phyloP scores from a whole-genome alignment of 2,329 filamentous ascomycete species.

The Emericellopsis atlantica region DNA sequence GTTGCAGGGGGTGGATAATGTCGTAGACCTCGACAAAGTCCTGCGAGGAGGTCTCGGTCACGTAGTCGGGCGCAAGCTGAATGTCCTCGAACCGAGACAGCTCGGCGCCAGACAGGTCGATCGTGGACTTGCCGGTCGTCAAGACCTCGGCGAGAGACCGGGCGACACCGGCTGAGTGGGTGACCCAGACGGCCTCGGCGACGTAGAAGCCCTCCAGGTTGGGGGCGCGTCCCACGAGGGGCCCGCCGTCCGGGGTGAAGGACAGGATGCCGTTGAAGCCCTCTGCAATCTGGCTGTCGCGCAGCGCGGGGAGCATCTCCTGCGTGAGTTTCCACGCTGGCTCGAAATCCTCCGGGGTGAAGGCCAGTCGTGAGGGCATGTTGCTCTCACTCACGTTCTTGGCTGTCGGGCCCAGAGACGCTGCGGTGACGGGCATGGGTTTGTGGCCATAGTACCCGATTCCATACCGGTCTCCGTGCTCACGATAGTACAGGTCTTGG shows the following conservation, averaged over 20 bases:
- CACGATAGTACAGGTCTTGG: constrained; percentile 50
- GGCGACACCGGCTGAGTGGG: constrained; percentile 51
- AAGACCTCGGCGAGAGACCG: constrained; percentile 46
- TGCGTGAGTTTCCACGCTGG: constrained; percentile 46
- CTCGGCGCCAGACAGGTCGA: constrained; percentile 47
- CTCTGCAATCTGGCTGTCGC: constrained; percentile 36
- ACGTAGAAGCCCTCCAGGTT: constrained; percentile 49
- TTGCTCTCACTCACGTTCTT: constrained; percentile 41
- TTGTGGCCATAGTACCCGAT: constrained; percentile 54
- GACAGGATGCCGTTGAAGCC: constrained; percentile 57
- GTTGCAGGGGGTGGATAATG: constrained; percentile 48
- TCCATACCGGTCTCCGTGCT: constrained; percentile 49
- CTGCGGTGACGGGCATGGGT: constrained; percentile 46
- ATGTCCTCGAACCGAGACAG: constrained; percentile 48
- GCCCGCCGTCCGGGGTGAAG: constrained; percentile 51
- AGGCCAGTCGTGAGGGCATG: constrained; percentile 51
- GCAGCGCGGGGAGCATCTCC: constrained; percentile 38
- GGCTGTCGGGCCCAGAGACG: constrained; percentile 37
- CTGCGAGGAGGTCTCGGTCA: constrained; percentile 44
- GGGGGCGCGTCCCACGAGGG: constrained; percentile 44
- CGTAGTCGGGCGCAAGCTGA: constrained; percentile 41
- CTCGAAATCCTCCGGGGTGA: constrained; percentile 46
- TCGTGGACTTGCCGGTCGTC: constrained; percentile 38
- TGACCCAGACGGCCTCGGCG: constrained; percentile 55
- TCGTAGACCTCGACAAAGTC: constrained; percentile 55